phyloP scores from a whole-genome alignment of 108 stramenopile species.

The Discostella stelligeroides region DNA sequence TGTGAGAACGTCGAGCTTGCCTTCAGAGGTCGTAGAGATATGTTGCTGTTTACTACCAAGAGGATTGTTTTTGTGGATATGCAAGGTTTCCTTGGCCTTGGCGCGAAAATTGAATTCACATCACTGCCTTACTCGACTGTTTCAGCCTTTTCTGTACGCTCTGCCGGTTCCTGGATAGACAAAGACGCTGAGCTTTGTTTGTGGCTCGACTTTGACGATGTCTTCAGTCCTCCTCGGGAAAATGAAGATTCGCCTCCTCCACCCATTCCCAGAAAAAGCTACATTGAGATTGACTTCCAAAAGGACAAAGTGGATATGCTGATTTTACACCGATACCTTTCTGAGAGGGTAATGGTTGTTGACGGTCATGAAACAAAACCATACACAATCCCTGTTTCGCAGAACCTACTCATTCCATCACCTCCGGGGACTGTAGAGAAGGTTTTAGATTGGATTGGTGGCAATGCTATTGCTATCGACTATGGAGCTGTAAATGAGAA shows the following conservation, averaged over 20 bases:
- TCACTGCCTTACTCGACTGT: conserved; percentile 57
- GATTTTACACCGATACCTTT: conserved; percentile 59
- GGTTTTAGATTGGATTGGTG: conserved; percentile 57
- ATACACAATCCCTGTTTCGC: conserved; percentile 36
- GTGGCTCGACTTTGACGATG: conserved; percentile 65
- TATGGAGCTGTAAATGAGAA: conserved; percentile 41
- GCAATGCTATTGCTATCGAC: conserved; percentile 63
- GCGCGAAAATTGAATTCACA: conserved; percentile 61
- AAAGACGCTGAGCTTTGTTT: conserved; percentile 61
- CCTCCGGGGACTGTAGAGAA: conserved; percentile 41
- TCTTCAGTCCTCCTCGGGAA: conserved; percentile 44
- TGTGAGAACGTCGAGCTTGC: conserved; percentile 70
- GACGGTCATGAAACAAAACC: conserved; percentile 37
- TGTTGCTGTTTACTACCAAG: conserved; percentile 61
- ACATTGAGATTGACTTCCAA: conserved; percentile 71
- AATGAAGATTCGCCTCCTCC: conserved; percentile 60
- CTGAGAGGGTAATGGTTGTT: conserved; percentile 48
- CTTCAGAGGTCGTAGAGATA: conserved; percentile 61
- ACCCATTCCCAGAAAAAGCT: conserved; percentile 50
- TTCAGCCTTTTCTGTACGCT: conserved; percentile 49
- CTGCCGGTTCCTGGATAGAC: conserved; percentile 61
- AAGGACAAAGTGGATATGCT: conserved; percentile 69
- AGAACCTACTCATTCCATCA: conserved; percentile 30
- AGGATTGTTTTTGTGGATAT: conserved; percentile 62
- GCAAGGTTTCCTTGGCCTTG: conserved; percentile 59